A percentile compares a stretch with the other conserved stretches of the same genome.
Conservation (phyloP, 2,329 filamentous ascomycete genomes). For the Zalaria obscura region DNA sequence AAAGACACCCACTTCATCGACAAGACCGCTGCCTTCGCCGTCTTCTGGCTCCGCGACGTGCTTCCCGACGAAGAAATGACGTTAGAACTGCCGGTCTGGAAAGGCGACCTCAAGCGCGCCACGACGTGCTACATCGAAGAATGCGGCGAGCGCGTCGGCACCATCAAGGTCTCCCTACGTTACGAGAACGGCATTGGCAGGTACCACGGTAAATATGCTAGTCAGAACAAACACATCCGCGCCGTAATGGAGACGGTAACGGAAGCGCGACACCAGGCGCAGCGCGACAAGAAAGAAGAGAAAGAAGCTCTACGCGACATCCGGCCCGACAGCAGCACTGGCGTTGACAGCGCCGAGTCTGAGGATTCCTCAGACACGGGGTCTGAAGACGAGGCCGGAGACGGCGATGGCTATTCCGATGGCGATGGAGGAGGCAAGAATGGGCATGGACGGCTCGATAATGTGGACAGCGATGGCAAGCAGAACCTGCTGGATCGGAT, state of each 20-base stretch:
- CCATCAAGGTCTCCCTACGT: slow-evolving; percentile 41
- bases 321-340: neutral
- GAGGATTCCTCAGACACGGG: slow-evolving; percentile 1
- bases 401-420: slow-evolving; percentile 23
- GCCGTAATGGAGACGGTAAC: slow-evolving; percentile 53
- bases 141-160: slow-evolving; percentile 44
- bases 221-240: slow-evolving; percentile 37
- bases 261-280: slow-evolving; percentile 41
- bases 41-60: slow-evolving; percentile 58
- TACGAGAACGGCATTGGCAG: slow-evolving; percentile 49
- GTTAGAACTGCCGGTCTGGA: slow-evolving; percentile 49
- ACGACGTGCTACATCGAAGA: slow-evolving; percentile 34
- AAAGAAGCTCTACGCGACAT: slow-evolving; percentile 9
- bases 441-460: slow-evolving; percentile 20
- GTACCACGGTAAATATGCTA: slow-evolving; percentile 43
- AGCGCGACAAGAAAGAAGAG: slow-evolving; percentile 21
- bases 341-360: neutral
- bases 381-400: slow-evolving; percentile 1
- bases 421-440: slow-evolving; percentile 11
- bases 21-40: slow-evolving; percentile 44
- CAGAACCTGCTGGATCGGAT: slow-evolving; percentile 34
- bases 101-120: slow-evolving; percentile 45
- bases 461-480: slow-evolving; percentile 10
- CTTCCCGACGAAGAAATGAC: slow-evolving; percentile 50
- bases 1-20: slow-evolving; percentile 39